These are phyloP conservation scores for Climacium dendroides DNA, from an alignment of 225 moss, liverwort and hornwort genomes.

Conservation along the genomic window DNA sequence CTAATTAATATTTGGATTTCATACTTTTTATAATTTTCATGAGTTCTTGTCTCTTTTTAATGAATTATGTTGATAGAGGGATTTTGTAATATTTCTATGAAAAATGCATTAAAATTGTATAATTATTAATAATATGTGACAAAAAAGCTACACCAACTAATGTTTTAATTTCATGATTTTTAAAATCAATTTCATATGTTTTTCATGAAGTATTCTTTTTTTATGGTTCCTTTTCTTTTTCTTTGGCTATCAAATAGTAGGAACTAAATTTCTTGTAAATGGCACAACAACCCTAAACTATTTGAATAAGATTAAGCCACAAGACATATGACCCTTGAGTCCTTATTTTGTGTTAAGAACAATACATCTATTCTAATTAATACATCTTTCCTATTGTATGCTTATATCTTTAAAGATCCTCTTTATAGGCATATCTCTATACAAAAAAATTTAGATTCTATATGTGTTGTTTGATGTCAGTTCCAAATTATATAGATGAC, in stretches of 20 bases:
- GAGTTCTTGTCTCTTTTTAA: neutral
- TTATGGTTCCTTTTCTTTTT: neutral
- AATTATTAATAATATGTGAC: neutral
- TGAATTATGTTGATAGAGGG: neutral
- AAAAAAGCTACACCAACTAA: neutral
- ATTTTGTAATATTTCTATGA: neutral
- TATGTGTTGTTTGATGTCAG: neutral
- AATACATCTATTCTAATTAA: neutral
- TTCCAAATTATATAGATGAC: neutral
- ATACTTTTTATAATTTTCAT: neutral
- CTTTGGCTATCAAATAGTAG: fast-evolving
- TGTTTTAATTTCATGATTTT: neutral
- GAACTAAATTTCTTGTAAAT: neutral
- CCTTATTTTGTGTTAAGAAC: too few species aligned
- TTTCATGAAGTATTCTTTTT: neutral
- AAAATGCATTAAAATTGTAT: neutral
- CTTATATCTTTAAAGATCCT: neutral
- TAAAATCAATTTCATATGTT: fast-evolving
- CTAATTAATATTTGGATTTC: too few species aligned
- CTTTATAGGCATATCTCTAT: neutral
- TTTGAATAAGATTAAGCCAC: neutral
- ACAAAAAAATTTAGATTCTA: neutral
- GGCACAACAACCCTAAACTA: neutral
- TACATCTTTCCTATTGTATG: fast-evolving
- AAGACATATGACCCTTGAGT: neutral